Conservation (phyloP, 1,284 basidiomycete genomes). For the Trichosporon faecale region DNA sequence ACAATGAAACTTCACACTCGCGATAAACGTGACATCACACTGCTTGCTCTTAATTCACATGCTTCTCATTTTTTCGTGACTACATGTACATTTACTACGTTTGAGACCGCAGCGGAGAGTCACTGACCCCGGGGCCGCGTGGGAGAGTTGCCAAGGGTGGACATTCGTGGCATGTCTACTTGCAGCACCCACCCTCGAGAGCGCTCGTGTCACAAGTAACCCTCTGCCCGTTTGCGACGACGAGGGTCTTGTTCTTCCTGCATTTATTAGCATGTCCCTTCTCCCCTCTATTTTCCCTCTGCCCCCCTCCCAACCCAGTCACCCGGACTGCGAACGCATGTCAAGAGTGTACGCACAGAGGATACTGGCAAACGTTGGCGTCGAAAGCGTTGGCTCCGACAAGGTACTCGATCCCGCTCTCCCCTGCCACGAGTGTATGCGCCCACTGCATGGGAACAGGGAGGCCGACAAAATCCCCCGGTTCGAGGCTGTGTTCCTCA, state of each 20-base stretch:
- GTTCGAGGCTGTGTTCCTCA: constrained; percentile 16
- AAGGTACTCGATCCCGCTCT: constrained; percentile 30
- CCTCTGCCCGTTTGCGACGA: background rate
- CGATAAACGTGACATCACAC: no score
- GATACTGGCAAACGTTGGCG: constrained; percentile 32
- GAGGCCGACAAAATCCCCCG: constrained; percentile 33
- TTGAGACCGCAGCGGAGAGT: no score
- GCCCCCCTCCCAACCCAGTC: background rate
- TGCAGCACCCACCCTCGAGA: background rate
- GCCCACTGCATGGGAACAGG: constrained; percentile 21
- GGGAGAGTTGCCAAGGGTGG: no score
- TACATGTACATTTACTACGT: no score
- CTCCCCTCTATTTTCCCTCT: background rate
- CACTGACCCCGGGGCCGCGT: no score
- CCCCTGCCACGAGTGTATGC: constrained; percentile 26
- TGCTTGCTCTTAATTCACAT: no score
- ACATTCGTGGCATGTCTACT: background rate
- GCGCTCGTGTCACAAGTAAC: background rate
- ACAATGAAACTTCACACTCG: no score
- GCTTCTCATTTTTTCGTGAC: no score
- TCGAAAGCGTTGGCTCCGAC: constrained; percentile 27
- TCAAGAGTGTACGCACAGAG: constrained; percentile 24
- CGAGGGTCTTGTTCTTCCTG: constrained; percentile 13
- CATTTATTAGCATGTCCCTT: background rate
- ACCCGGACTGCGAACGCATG: background rate